These are phyloP conservation scores for Oryza coarctata DNA, from an alignment of 176 grass and related monocot species.

Conservation along the genomic window DNA sequence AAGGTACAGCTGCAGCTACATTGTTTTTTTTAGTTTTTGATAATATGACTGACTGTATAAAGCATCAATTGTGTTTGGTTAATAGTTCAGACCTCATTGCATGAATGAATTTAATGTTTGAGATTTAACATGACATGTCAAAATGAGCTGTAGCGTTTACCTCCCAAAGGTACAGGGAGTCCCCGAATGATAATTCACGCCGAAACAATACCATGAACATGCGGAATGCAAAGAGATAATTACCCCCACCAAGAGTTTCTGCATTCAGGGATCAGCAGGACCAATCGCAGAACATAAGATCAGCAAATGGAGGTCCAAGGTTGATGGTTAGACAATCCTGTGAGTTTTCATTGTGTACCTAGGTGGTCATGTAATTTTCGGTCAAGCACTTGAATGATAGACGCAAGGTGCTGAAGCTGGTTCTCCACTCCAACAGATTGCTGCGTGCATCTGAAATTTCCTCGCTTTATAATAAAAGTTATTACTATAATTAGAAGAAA, in stretches of 20 bases:
- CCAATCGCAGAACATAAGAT: conserved; percentile 25
- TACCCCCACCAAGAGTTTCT: conserved; percentile 95
- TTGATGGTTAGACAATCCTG: neutral
- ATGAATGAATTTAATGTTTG: neutral
- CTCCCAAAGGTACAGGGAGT: conserved; percentile 98
- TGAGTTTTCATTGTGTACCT: conserved; percentile 52
- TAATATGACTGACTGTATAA: neutral
- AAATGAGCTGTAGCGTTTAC: conserved; percentile 42
- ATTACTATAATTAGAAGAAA: conserved; percentile 12
- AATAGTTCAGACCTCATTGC: neutral
- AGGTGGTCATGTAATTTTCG: conserved; percentile 96
- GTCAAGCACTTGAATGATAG: conserved; percentile 94
- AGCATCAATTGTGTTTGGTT: neutral
- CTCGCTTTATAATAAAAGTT: conserved; percentile 58
- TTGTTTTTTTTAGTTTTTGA: neutral
- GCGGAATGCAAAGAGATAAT: conserved; percentile 98
- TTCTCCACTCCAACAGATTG: conserved; percentile 91
- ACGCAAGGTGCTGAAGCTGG: conserved; percentile 88
- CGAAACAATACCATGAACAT: conserved; percentile 99
- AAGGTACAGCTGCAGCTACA: too few species aligned
- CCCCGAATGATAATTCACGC: conserved; percentile 94
- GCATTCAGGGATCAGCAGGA: conserved; percentile 30
- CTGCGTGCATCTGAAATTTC: conserved; percentile 97
- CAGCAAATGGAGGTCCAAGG: conserved; percentile 17
- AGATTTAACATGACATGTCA: neutral